Evolutionary conservation across 2,329 filamentous ascomycete genomes (phyloP), one percentile per base, ranked within the genome.

Genomic region (Botryosphaeria dothidea): DNA sequence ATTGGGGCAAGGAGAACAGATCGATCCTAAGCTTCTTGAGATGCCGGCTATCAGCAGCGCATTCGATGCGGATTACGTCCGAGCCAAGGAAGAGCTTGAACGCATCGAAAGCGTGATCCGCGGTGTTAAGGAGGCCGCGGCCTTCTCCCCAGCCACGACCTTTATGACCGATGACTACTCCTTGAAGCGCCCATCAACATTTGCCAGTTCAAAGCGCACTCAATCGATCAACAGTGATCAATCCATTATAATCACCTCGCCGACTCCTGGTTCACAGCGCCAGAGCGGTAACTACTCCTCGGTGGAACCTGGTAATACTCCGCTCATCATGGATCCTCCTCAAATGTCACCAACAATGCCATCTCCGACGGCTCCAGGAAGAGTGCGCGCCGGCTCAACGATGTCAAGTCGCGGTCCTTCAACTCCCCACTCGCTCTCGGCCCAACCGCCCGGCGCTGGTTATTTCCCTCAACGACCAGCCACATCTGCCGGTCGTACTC

Each of bases 31-130:
- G n/a, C 11, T 45, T 7, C 87, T 89, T 15, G 89, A 92, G 60
- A 76, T 93, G 19, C 79, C 86, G 46, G 89, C 94, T 51, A 91
- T 98, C 62, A 83, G 93, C 66, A 85, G 86, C 43, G 86, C 89
- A 11, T 98, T 96, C 83, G 85, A 88, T 60, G 86, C 86, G 17
- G 93, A 97, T 72, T 95, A 91, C 75, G 88, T 86, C 25, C 89
- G 90, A 71, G 86, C 91, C 60, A 90, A 96, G 69, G 88, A 90
- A 29, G 86, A 90, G 68, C 83, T 93, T 21, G 83, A 87, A 27
- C 43, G 63, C 17, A 65, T 96, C 83, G 85, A 88, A 60, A 86
- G 86, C 15, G 93, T 97, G 72, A 95, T 91, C 75, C 88, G 86
- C 25, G 89, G 90, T 71, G 86, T 91, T 61, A 90, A 96, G 69